phyloP scores from a whole-genome alignment of 2,329 filamentous ascomycete species.

The Xylariales sp. region DNA sequence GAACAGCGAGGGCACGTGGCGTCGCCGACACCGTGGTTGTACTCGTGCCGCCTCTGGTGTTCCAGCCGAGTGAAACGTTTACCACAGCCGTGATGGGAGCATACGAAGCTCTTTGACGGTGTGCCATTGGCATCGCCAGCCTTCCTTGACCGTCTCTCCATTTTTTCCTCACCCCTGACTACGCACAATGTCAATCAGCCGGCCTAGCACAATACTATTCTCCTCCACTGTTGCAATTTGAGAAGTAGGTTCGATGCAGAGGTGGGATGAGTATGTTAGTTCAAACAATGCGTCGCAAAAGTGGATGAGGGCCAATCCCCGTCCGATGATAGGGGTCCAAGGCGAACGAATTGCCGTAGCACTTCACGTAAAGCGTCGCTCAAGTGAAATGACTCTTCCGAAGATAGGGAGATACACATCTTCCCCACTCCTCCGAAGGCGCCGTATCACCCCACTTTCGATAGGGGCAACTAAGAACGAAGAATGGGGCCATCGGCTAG shows the following conservation, averaged over 20 bases:
- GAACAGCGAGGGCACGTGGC: slow-evolving; percentile 55
- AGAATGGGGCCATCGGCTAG: too few species aligned
- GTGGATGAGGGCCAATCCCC: too few species aligned
- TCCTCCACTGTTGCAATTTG: slow-evolving; percentile 3
- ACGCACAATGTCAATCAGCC: neutral
- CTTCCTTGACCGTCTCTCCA: slow-evolving; percentile 16
- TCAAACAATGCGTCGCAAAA: too few species aligned
- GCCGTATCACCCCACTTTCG: too few species aligned
- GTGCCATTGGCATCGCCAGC: slow-evolving; percentile 11
- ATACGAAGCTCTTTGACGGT: slow-evolving; percentile 21
- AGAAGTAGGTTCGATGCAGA: neutral
- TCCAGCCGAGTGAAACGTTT: slow-evolving; percentile 54
- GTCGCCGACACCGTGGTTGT: slow-evolving; percentile 51
- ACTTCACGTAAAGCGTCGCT: neutral
- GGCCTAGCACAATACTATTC: neutral
- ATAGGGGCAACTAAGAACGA: too few species aligned
- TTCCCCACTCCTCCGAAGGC: too few species aligned
- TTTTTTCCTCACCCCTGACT: slow-evolving; percentile 6
- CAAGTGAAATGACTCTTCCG: neutral
- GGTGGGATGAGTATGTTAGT: slow-evolving; percentile 1
- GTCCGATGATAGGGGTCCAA: neutral
- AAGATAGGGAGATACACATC: too few species aligned
- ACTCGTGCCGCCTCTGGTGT: slow-evolving; percentile 52
- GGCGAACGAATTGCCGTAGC: neutral
- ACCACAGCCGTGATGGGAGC: slow-evolving; percentile 40